A percentile compares a stretch with the other conserved stretches of the same genome.
Evolutionary conservation across 163 green algal genomes (phyloP).

Genomic region (Dunaliella salina): DNA sequence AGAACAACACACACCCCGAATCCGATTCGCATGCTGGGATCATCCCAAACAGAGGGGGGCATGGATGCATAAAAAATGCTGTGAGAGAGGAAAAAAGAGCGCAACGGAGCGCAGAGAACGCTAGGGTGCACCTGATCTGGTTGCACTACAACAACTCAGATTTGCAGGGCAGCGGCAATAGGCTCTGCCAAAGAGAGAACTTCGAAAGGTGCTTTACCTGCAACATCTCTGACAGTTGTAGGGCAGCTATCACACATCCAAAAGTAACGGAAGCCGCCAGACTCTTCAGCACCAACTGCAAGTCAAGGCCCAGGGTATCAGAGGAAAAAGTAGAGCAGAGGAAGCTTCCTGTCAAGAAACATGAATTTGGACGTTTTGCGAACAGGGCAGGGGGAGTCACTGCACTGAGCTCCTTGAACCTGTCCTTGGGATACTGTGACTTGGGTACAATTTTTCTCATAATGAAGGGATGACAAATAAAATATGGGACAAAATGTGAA

Average conservation of each 20-base stretch:
- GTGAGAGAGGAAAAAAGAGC: too few species aligned
- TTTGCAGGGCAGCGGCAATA: slow-evolving; percentile 89
- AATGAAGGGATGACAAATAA: background rate
- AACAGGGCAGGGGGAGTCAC: background rate
- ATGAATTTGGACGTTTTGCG: background rate
- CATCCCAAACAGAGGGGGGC: too few species aligned
- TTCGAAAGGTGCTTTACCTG: slow-evolving; percentile 77
- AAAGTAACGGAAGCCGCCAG: slow-evolving; percentile 60
- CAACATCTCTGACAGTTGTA: slow-evolving; percentile 67
- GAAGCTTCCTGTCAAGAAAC: background rate
- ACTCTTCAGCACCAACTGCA: slow-evolving; percentile 1
- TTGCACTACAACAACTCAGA: slow-evolving; percentile 46
- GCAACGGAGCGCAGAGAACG: too few species aligned
- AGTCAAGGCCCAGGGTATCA: background rate
- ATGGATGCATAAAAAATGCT: too few species aligned
- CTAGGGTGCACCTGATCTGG: too few species aligned
- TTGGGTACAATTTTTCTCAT: background rate
- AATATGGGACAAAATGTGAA: too few species aligned
- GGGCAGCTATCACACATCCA: slow-evolving; percentile 96
- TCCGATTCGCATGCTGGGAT: too few species aligned
- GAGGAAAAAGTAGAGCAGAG: background rate
- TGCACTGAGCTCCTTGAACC: background rate
- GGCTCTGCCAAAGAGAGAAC: slow-evolving; percentile 81
- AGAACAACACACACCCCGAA: too few species aligned
- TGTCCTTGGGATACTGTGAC: background rate